Evolutionary conservation across 129 eudicot genomes (phyloP).

Genomic region (Chrysanthemum makinoi): DNA sequence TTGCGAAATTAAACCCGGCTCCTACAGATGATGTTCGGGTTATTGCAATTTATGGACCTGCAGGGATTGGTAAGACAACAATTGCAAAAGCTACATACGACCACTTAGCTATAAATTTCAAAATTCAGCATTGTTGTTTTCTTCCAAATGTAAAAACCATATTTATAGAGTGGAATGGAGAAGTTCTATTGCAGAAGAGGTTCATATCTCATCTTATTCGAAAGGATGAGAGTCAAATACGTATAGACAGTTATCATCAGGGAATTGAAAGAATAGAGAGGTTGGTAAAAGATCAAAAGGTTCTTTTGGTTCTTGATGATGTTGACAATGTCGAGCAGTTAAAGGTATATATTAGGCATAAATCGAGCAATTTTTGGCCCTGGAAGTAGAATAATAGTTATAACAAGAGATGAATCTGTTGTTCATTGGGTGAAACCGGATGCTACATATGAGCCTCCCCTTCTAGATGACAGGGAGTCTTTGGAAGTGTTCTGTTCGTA

Average conservation of each 20-base stretch:
- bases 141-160: slow-evolving; percentile 17
- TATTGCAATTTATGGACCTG: slow-evolving; percentile 18
- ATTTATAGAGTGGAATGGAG: slow-evolving; percentile 11
- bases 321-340: slow-evolving; percentile 28
- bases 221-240: background rate
- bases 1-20: background rate
- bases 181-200: slow-evolving; percentile 19
- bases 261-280: slow-evolving; percentile 8
- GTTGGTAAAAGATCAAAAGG: slow-evolving; percentile 13
- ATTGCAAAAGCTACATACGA: slow-evolving; percentile 27
- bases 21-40: slow-evolving; percentile 17
- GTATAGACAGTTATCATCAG: slow-evolving; percentile 15
- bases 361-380: slow-evolving; percentile 6
- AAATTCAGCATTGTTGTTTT: slow-evolving; percentile 19
- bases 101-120: background rate
- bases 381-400: slow-evolving; percentile 35
- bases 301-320: slow-evolving; percentile 33
- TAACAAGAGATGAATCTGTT: slow-evolving; percentile 19
- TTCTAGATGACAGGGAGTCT: slow-evolving; percentile 25
- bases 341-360: slow-evolving; percentile 11
- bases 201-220: slow-evolving; percentile 12
- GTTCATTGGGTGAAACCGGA: background rate
- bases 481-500: slow-evolving; percentile 22
- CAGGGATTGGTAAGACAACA: slow-evolving; percentile 24
- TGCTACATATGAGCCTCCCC: slow-evolving; percentile 14